Conservation (phyloP, 345 rosid genomes). For the Brassica juncea region DNA sequence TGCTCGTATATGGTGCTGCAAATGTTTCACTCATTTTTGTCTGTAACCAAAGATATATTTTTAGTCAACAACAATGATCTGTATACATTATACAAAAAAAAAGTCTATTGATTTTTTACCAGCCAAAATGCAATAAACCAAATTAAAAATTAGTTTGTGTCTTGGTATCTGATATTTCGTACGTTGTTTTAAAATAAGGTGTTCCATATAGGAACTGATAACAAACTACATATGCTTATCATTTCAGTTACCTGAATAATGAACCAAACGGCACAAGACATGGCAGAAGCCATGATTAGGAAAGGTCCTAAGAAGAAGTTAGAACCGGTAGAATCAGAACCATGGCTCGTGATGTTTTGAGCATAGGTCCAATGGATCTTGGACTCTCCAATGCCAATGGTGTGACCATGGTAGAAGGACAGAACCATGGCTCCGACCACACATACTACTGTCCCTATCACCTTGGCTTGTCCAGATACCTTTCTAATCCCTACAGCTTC, state of each 20-base stretch:
- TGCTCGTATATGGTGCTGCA: constrained; percentile 83
- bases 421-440: constrained; percentile 92
- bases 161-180: not conserved
- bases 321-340: constrained; percentile 36
- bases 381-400: constrained; percentile 57
- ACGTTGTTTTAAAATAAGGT: not conserved
- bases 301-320: constrained; percentile 65
- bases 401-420: constrained; percentile 80
- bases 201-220: not conserved
- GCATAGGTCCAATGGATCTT: constrained; percentile 78
- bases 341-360: constrained; percentile 35
- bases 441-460: constrained; percentile 69
- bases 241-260: constrained; percentile 62
- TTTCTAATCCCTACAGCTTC: constrained; percentile 64
- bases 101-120: not conserved
- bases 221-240: not conserved
- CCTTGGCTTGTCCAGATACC: constrained; percentile 73
- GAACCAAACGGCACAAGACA: constrained; percentile 77
- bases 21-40: constrained; percentile 60
- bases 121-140: not conserved
- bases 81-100: not conserved
- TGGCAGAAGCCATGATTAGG: constrained; percentile 55
- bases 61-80: not conserved
- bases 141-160: not conserved
- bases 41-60: constrained; percentile 39